Evolutionary conservation across 176 grass and related monocot genomes (phyloP), one percentile per base, ranked within the genome.

Genomic region (Phoenix roebelenii): DNA sequence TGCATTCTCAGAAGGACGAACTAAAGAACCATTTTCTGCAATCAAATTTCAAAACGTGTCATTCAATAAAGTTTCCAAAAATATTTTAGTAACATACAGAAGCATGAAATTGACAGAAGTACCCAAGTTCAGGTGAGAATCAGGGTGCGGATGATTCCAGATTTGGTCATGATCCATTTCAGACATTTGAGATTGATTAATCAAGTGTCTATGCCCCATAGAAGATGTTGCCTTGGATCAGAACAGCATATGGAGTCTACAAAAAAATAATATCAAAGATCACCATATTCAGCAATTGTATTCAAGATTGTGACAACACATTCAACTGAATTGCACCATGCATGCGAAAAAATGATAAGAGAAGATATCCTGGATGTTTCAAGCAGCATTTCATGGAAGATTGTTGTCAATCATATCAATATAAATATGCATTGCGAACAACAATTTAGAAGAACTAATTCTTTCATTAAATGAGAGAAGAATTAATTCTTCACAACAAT

Each of bases 1-100:
- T 23, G 22, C 24, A 65, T 52, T 65, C 9, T 68, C 52, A 3
- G 53, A 17, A 35, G 52, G 65, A 56, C 19, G 25, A 28, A 56
- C 20, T 22, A 52, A 68, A 12, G 65, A 57, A 49, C 49, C 63
- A 39, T 35, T 56, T 44, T 28, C 65, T 68, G 65, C 22, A 57
- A 1, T 18, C 14, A 23, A 68, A 52, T 26, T 23, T 51, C 17
- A 26, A 23, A 17, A 65, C 16, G 17, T 65, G 3, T 0, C 15
- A n/a, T 65, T 65, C 22, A 23, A 52, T 25, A 52, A 19, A 52
- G 16, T n/a, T 51, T 65, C 7, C 51, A 26, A 52, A 48, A 19
- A 10, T 1, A n/a, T 22, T 9, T 17, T 44, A 65, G 3, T 7
- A 59, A 65, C 9, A 44, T 10, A 2, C 35, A 44, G 23, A 52